Base-by-base conservation (phyloP, 169 alveolate species). In the Cryptosporidium canis region DNA sequence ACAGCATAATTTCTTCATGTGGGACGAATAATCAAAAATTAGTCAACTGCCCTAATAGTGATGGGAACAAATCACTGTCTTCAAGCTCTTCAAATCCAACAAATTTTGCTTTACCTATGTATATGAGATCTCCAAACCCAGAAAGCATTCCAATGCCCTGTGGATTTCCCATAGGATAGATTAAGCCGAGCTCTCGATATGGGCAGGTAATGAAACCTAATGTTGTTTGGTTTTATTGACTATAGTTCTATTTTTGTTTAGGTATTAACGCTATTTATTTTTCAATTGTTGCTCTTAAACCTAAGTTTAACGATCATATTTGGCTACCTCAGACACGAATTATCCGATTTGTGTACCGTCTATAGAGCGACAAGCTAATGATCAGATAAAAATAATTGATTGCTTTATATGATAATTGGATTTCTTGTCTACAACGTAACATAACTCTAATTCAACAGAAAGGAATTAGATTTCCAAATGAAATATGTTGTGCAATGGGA, bases 401-500 rank as follows among this genome's bases (percentile, higher is more conserved):
- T n/a, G n/a, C n/a, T n/a, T n/a, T n/a, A n/a, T n/a, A n/a, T n/a
- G n/a, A n/a, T n/a, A n/a, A n/a, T n/a, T n/a, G n/a, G n/a, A n/a
- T n/a, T n/a, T n/a, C n/a, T n/a, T n/a, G n/a, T n/a, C n/a, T n/a
- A n/a, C n/a, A n/a, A n/a, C n/a, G n/a, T n/a, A n/a, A n/a, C n/a
- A n/a, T n/a, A 51, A 51, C 6, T n/a, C 11, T 27, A 51, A 14
- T 14, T 70, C 83, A 90, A 21, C 3, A 8, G 55, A 92, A 95
- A 27, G 91, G 83, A 37, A 95, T 82, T 27, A 96, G 83, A 77
- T 95, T 92, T 3, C 98, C 98, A 92, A 96, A 96, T 66, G 92
- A 93, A 66, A 96, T 93, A 90, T 96, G 98, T 84, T 96, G 96
- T 21, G 94, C 95, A 58, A 96, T 96, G 27, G 97, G 98, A 48